Percentiles rank a stretch among this genome's conserved stretches.
phyloP scores from a whole-genome alignment of 1,284 basidiomycete genomes.

The Microbotryum intermedium region DNA sequence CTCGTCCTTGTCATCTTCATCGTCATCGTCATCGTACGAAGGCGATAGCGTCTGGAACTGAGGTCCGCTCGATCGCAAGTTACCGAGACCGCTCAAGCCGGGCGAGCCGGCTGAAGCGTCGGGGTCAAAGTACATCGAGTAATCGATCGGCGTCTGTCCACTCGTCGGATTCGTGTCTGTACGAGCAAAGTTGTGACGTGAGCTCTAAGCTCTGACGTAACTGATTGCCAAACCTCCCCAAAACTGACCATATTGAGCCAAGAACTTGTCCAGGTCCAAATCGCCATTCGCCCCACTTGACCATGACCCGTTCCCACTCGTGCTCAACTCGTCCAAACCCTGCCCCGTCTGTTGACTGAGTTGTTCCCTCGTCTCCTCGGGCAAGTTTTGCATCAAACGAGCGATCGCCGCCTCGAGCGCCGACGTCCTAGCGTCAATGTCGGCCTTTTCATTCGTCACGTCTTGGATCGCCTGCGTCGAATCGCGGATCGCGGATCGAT shows the following conservation, averaged over 20 bases:
- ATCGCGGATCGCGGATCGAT: constrained; percentile 2
- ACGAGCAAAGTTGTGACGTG: too few species aligned
- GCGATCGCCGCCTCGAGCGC: constrained; percentile 25
- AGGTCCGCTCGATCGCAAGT: too few species aligned
- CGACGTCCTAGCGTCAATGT: constrained; percentile 24
- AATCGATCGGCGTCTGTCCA: too few species aligned
- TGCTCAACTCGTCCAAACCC: neutral
- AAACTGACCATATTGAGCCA: constrained; percentile 23
- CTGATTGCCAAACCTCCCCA: neutral
- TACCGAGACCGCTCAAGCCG: too few species aligned
- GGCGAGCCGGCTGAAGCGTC: too few species aligned
- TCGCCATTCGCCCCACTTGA: constrained; percentile 6
- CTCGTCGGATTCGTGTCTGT: too few species aligned
- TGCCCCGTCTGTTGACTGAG: constrained; percentile 2
- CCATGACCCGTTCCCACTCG: constrained; percentile 4
- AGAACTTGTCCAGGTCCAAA: constrained; percentile 24
- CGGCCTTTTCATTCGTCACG: constrained; percentile 16
- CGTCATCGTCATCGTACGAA: neutral
- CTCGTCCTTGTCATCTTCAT: neutral
- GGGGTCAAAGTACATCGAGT: too few species aligned
- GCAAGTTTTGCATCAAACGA: constrained; percentile 18
- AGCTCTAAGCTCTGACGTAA: too few species aligned
- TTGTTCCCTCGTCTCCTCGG: constrained; percentile 20
- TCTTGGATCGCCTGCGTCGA: constrained; percentile 6
- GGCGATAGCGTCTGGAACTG: too few species aligned